A percentile compares a stretch with the other conserved stretches of the same genome.
These are phyloP conservation scores for Afroboletus lepidellus DNA, from an alignment of 1,284 basidiomycete species.

Conservation along the genomic window DNA sequence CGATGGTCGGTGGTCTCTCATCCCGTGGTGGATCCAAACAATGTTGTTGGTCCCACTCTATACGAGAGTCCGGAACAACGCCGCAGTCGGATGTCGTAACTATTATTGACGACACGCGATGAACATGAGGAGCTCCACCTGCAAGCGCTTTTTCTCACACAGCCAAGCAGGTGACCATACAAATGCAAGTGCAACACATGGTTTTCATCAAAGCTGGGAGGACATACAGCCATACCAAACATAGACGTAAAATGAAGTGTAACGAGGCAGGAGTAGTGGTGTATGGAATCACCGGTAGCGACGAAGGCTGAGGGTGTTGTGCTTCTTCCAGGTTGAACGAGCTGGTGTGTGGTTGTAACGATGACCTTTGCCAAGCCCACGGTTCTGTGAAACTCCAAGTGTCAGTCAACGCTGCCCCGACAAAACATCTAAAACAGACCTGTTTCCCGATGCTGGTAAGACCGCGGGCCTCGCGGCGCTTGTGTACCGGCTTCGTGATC, in stretches of 20 bases:
- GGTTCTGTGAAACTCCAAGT: conserved; percentile 54
- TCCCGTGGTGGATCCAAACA: conserved; percentile 13
- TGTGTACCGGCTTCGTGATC: conserved; percentile 98
- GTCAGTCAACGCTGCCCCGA: background rate
- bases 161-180: background rate
- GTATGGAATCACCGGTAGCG: conserved; percentile 83
- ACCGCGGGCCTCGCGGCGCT: conserved; percentile 96
- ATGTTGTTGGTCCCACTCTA: conserved; percentile 4
- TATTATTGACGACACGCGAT: conserved; percentile 19
- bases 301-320: conserved; percentile 97
- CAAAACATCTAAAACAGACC: conserved; percentile 42
- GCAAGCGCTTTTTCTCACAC: conserved; percentile 9
- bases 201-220: conserved; percentile 12
- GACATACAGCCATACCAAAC: conserved; percentile 25
- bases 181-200: conserved; percentile 4
- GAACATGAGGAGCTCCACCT: conserved; percentile 18
- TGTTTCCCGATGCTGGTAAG: conserved; percentile 97
- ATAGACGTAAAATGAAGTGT: conserved; percentile 14
- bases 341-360: conserved; percentile 93
- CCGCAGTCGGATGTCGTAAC: conserved; percentile 22
- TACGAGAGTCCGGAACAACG: conserved; percentile 3
- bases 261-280: conserved; percentile 1
- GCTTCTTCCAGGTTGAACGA: conserved; percentile 92
- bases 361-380: conserved; percentile 94
- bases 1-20: conserved; percentile 13